A percentile compares a stretch with the other conserved stretches of the same genome.
Evolutionary conservation across 805 yeast species (phyloP).

Genomic region (Suhomyces canberraensis): DNA sequence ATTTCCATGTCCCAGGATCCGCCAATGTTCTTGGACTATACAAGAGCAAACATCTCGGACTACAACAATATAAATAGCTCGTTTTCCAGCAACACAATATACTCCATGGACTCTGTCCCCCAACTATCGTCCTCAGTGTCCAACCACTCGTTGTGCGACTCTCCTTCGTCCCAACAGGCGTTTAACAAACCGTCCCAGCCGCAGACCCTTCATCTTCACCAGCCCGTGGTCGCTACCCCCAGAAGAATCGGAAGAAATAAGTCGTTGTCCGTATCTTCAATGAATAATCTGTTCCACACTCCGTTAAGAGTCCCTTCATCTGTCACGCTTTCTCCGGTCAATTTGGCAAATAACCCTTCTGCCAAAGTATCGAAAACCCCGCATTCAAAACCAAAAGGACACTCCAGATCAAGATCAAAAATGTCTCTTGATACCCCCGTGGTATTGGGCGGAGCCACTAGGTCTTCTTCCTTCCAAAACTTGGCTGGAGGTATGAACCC

Average conservation of each 20-base stretch:
- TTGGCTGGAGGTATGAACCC: conserved; percentile 30
- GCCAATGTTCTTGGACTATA: conserved; percentile 7
- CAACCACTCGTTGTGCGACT: conserved; percentile 32
- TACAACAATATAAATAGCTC: conserved; percentile 12
- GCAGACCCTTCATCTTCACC: conserved; percentile 5
- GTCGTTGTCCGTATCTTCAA: conserved; percentile 32
- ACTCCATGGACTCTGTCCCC: conserved; percentile 35
- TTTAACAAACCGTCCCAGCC: neutral
- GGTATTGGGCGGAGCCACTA: conserved; percentile 3
- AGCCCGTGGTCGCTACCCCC: conserved; percentile 29
- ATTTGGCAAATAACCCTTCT: conserved; percentile 12
- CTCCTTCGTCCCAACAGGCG: conserved; percentile 25
- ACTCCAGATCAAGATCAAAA: conserved; percentile 40
- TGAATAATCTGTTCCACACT: conserved; percentile 24
- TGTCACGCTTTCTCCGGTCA: conserved; percentile 20
- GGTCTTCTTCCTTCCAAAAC: conserved; percentile 7
- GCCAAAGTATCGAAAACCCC: conserved; percentile 38
- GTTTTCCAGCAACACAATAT: conserved; percentile 19
- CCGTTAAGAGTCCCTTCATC: conserved; percentile 27
- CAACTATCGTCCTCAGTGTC: conserved; percentile 34
- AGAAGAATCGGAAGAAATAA: conserved; percentile 30
- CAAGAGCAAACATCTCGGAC: neutral
- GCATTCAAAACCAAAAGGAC: conserved; percentile 27
- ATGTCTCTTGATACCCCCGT: conserved; percentile 31
- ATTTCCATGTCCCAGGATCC: conserved; percentile 22